Percentiles rank a stretch among this genome's conserved stretches.
These are phyloP conservation scores for Pseudopyrenochaeta lycopersici DNA, from an alignment of 2,329 filamentous ascomycete species.

Conservation along the genomic window DNA sequence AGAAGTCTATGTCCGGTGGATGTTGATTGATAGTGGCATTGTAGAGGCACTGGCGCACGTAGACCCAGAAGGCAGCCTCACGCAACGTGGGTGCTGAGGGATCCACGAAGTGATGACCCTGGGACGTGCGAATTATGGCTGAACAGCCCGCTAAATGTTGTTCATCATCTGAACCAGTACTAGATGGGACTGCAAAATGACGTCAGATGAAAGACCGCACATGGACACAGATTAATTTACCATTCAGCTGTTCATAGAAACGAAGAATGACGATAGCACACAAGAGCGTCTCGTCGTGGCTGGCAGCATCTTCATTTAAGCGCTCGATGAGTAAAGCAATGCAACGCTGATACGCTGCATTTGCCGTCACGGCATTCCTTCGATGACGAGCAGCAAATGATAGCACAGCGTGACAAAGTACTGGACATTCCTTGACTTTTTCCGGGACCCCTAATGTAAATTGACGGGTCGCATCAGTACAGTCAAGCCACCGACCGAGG, in stretches of 20 bases:
- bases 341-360: conserved; percentile 38
- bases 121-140: conserved; percentile 41
- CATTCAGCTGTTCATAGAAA: conserved; percentile 44
- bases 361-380: conserved; percentile 26
- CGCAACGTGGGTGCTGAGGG: conserved; percentile 43
- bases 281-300: conserved; percentile 39
- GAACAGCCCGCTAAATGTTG: conserved; percentile 41
- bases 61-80: conserved; percentile 46
- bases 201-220: conserved; percentile 6
- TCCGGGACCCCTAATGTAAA: conserved; percentile 40
- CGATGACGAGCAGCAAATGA: conserved; percentile 41
- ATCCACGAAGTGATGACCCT: conserved; percentile 36
- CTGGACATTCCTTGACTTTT: conserved; percentile 36
- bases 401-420: conserved; percentile 40
- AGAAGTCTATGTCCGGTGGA: conserved; percentile 40
- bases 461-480: conserved; percentile 40
- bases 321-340: conserved; percentile 42
- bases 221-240: conserved; percentile 13
- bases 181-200: conserved; percentile 25
- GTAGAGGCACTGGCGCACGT: conserved; percentile 45
- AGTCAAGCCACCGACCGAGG: conserved; percentile 44
- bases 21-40: conserved; percentile 44
- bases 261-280: conserved; percentile 45
- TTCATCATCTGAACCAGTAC: conserved; percentile 39
- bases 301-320: conserved; percentile 32